Evolutionary conservation across 192 early-diverging fungal genomes (phyloP).

Genomic region (Backusella westeae): DNA sequence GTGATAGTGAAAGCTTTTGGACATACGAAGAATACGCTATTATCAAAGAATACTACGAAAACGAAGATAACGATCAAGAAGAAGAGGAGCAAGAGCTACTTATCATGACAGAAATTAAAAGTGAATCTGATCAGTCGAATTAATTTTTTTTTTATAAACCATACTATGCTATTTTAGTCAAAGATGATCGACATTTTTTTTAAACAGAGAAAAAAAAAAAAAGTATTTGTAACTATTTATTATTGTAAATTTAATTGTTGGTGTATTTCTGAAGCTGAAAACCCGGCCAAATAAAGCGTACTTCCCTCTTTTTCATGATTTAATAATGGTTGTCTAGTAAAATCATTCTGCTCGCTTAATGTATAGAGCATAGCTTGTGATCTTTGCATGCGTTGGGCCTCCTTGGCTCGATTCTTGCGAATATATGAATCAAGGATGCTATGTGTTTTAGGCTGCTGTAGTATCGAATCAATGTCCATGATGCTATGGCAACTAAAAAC

Average conservation of each 20-base stretch:
- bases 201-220: not conserved
- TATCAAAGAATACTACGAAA: constrained; percentile 19
- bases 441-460: constrained; percentile 1
- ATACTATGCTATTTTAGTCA: not conserved
- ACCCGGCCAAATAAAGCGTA: not conserved
- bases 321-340: not conserved
- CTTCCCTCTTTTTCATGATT: not conserved
- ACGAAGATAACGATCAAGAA: constrained; percentile 21
- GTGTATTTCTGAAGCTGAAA: constrained; percentile 2
- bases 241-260: constrained; percentile 5
- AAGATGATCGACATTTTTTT: constrained; percentile 1
- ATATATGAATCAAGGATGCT: constrained; percentile 6
- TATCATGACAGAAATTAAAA: not conserved
- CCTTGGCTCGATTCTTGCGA: constrained; percentile 16
- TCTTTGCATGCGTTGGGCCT: constrained; percentile 22
- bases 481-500: not conserved
- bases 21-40: constrained; percentile 14
- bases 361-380: constrained; percentile 22
- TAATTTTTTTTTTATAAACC: not conserved
- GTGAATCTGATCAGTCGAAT: not conserved
- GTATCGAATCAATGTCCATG: constrained; percentile 1
- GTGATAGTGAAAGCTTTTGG: constrained; percentile 15
- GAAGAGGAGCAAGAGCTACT: constrained; percentile 16
- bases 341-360: constrained; percentile 9
- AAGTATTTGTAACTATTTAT: not conserved